A percentile compares a stretch with the other conserved stretches of the same genome.
These are phyloP conservation scores for Lentinula edodes DNA, from an alignment of 768 basidiomycete species.

Conservation along the genomic window DNA sequence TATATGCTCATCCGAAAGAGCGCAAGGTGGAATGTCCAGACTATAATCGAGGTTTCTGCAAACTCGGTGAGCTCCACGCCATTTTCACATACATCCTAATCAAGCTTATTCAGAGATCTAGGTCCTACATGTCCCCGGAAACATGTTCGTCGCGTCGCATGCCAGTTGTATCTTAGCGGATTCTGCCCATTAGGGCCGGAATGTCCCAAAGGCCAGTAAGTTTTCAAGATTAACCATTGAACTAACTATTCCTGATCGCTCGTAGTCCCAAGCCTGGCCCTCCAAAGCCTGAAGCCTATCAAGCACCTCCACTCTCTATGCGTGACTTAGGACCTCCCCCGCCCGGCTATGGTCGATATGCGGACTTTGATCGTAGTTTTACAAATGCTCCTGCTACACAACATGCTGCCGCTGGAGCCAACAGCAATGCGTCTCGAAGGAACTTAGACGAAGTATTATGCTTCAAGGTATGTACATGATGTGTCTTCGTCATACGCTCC, in stretches of 20 bases:
- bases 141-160: constrained; percentile 87
- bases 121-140: constrained; percentile 88
- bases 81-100: not conserved
- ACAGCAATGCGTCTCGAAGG: constrained; percentile 38
- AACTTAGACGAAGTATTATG: constrained; percentile 83
- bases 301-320: constrained; percentile 70
- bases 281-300: constrained; percentile 69
- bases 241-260: not conserved
- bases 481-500: not conserved
- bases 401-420: constrained; percentile 16
- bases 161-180: constrained; percentile 86
- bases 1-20: constrained; percentile 94
- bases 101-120: constrained; percentile 21
- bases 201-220: constrained; percentile 87
- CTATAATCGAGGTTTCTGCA: constrained; percentile 94
- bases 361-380: constrained; percentile 60
- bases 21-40: constrained; percentile 91
- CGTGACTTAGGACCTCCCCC: constrained; percentile 88
- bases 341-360: constrained; percentile 83
- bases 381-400: constrained; percentile 27
- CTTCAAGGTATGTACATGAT: constrained; percentile 59
- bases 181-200: constrained; percentile 90
- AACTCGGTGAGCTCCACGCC: constrained; percentile 57
- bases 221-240: constrained; percentile 16
- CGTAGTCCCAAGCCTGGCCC: constrained; percentile 71